Percentiles rank a stretch among this genome's conserved stretches.
Conservation (phyloP, 2,329 filamentous ascomycete genomes). For the Aureobasidium melanogenum region DNA sequence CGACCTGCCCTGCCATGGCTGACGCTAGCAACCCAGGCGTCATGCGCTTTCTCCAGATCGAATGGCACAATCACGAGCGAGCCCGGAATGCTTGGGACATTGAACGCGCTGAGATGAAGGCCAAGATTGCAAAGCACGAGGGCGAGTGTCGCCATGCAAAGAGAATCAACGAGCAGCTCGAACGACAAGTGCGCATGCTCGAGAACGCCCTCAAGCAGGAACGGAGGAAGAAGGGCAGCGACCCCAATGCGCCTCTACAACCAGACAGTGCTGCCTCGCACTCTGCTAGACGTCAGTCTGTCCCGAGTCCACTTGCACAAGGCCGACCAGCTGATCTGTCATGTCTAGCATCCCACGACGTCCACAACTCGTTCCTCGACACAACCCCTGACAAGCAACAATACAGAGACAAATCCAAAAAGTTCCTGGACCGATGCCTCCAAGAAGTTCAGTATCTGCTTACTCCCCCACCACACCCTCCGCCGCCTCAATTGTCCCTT, state of each 20-base stretch:
- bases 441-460: conserved; percentile 61
- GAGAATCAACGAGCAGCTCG: conserved; percentile 77
- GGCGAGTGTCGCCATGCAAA: conserved; percentile 81
- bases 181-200: conserved; percentile 82
- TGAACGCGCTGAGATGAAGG: conserved; percentile 98
- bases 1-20: not conserved
- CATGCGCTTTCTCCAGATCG: conserved; percentile 97
- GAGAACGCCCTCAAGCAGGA: conserved; percentile 83
- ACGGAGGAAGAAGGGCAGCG: conserved; percentile 50
- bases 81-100: conserved; percentile 99
- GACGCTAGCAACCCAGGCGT: conserved; percentile 54
- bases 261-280: not conserved
- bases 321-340: conserved; percentile 15
- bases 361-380: conserved; percentile 44
- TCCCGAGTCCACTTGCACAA: not conserved
- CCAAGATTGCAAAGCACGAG: conserved; percentile 87
- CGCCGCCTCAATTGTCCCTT: conserved; percentile 39
- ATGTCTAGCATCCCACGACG: conserved; percentile 35
- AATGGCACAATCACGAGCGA: conserved; percentile 98
- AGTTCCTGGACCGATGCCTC: conserved; percentile 56
- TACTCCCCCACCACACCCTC: conserved; percentile 54
- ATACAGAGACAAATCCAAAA: conserved; percentile 53
- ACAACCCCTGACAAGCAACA: conserved; percentile 46
- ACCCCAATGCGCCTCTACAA: conserved; percentile 7
- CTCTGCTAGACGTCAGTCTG: conserved; percentile 23